Base-by-base conservation (phyloP, 495 filamentous ascomycete species). In the Podospora anserina region DNA sequence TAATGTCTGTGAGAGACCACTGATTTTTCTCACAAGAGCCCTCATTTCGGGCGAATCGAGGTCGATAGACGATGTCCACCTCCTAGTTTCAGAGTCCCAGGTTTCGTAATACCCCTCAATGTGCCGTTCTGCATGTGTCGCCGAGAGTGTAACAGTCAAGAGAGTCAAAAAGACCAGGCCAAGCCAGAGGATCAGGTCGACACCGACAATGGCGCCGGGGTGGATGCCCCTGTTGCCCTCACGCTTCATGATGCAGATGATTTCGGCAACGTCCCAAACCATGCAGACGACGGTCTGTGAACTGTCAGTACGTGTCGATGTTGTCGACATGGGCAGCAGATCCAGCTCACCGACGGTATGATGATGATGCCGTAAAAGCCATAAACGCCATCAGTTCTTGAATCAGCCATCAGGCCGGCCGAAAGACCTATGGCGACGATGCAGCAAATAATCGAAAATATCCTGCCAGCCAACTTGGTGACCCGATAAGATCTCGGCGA, bases 161-260 rank as follows among this genome's bases (percentile, higher is more conserved):
- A 67, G 27, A 15, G 20, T 32, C 15, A 65, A 5, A 13, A 61
- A 15, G 44, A 19, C 61, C 59, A 67, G 70, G 18, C 72, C 68
- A 11, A 74, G 63, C 72, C 72, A 74, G 26, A 65, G 23, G 15
- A 74, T 11, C 34, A 74, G 60, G 61, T 74, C 72, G 27, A 74
- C 23, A n/a, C 57, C 72, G n/a, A 74, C 72, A 34, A 66, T 49
- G 20, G 72, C 70, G 15, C 72, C 72, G 3, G 72, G 72, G 39
- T 74, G 72, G 49, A 72, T 70, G 18, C 72, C 72, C 1, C 72
- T 20, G 49, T 74, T 54, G 1, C 72, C 72, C 3, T 55, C 61
- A 0, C 70, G 65, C 5, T 32, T 32, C 19, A 62, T 11, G 28
- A 74, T 72, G 66, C 63, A 66, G 26, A 70, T 26, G 63, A 3